Evolutionary conservation across 495 filamentous ascomycete genomes (phyloP).

Genomic region (Hypoxylon rickii): DNA sequence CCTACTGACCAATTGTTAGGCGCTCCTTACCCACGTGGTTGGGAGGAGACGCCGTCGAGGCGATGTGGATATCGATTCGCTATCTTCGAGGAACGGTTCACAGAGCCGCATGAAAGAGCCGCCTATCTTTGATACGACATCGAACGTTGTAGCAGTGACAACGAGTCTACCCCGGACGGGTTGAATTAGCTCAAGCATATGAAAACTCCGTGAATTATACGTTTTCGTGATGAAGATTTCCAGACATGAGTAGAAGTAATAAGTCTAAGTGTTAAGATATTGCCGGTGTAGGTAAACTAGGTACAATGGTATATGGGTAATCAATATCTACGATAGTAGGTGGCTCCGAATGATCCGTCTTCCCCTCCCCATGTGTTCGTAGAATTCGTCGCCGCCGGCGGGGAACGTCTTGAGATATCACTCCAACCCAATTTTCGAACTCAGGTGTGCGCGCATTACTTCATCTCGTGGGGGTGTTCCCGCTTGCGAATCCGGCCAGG

Average conservation of each 20-base stretch:
- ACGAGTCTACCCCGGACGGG: too few species aligned
- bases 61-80: too few species aligned
- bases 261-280: slow-evolving; percentile 22
- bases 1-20: too few species aligned
- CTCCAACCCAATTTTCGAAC: slow-evolving; percentile 2
- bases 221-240: neutral
- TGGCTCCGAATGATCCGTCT: slow-evolving; percentile 10
- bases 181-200: too few species aligned
- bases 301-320: slow-evolving; percentile 31
- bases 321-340: slow-evolving; percentile 20
- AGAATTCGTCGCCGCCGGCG: slow-evolving; percentile 7
- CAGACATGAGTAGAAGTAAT: neutral
- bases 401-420: slow-evolving; percentile 9
- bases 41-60: too few species aligned
- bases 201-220: too few species aligned
- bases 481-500: slow-evolving; percentile 13
- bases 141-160: neutral
- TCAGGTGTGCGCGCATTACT: slow-evolving; percentile 19
- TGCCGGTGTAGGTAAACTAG: slow-evolving; percentile 26
- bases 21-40: too few species aligned
- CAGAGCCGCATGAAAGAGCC: slow-evolving; percentile 4
- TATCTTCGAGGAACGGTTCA: neutral
- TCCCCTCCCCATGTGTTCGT: slow-evolving; percentile 16
- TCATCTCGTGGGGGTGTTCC: slow-evolving; percentile 24
- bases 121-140: neutral